Base-by-base conservation (phyloP, 257 asterid species). In the Penstemon davidsonii region DNA sequence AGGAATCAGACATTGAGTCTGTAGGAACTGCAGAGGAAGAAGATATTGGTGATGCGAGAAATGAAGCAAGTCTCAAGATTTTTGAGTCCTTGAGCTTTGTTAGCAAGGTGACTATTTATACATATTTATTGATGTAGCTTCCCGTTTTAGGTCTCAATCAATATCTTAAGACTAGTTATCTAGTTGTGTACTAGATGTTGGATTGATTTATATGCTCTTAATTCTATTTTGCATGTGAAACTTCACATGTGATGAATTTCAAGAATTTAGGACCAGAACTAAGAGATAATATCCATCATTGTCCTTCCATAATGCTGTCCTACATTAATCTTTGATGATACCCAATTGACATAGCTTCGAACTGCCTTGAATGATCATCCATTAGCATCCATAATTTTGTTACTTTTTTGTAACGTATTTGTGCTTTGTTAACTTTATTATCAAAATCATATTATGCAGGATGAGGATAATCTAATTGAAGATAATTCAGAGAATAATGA, bases 11-110 rank as follows among this genome's bases (percentile, higher is more conserved):
- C 76, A 85, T 91, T 67, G 95, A 87, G 40, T 74, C 64, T 58
- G 97, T 81, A 70, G 91, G 73, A 76, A 69, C 67, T 33, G 86
- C 73, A 44, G 92, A 80, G 65, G 94, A 77, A 70, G 82, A 68
- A 44, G 64, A 64, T 73, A 67, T 5, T 65, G 69, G 25, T 53
- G 77, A 67, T 50, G 74, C 12, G 67, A 69, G 41, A 51, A 42
- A 76, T 49, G 85, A 78, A 47, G 67, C 75, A 37, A 73, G 74
- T 38, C 40, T 73, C 44, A 66, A 80, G 56, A 67, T 65, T 6
- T 67, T 86, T 1, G 83, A 82, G 55, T 78, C 94, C 59, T 65
- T 84, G 83, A 64, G 87, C 80, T 73, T 85, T 74, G 49, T 38
- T 63, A 63, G 57, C 63, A 79, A 81, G 94, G 97, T 86, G 72